Conservation (phyloP, 768 basidiomycete species). For the Hygrophorus pudorinus region DNA sequence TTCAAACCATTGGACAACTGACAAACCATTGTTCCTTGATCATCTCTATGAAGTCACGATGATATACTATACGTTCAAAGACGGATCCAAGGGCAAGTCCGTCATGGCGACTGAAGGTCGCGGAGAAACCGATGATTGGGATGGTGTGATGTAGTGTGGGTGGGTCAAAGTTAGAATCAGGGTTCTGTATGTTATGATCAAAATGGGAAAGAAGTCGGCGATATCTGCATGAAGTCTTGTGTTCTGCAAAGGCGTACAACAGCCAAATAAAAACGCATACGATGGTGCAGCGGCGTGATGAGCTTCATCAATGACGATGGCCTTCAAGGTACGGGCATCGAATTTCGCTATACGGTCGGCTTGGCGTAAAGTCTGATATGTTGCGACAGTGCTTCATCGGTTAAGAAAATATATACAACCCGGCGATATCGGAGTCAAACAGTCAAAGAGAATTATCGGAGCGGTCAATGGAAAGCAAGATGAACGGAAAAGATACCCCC, state of each 20-base stretch:
- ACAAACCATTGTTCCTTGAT: slow-evolving; percentile 81
- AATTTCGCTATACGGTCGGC: slow-evolving; percentile 65
- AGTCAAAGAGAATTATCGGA: neutral
- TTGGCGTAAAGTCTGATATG: slow-evolving; percentile 76
- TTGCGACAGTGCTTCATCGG: slow-evolving; percentile 66
- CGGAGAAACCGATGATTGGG: slow-evolving; percentile 89
- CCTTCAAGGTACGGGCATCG: slow-evolving; percentile 52
- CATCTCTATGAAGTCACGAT: slow-evolving; percentile 86
- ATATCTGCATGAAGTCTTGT: slow-evolving; percentile 36
- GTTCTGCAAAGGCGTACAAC: neutral
- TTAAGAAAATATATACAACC: neutral
- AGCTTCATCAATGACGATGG: slow-evolving; percentile 85
- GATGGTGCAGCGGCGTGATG: slow-evolving; percentile 93
- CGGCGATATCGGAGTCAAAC: neutral
- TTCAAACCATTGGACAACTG: slow-evolving; percentile 12
- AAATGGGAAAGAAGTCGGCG: slow-evolving; percentile 80
- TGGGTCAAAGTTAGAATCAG: slow-evolving; percentile 32
- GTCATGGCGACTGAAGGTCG: slow-evolving; percentile 90
- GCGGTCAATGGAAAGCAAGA: neutral
- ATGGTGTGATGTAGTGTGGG: slow-evolving; percentile 37
- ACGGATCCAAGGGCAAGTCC: slow-evolving; percentile 81
- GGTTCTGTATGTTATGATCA: slow-evolving; percentile 50
- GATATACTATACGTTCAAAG: slow-evolving; percentile 88
- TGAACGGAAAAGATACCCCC: neutral
- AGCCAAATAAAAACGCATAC: slow-evolving; percentile 30